Evolutionary conservation across 2,329 filamentous ascomycete genomes (phyloP), one percentile per base, ranked within the genome.

Genomic region (Chaetomium sp.): DNA sequence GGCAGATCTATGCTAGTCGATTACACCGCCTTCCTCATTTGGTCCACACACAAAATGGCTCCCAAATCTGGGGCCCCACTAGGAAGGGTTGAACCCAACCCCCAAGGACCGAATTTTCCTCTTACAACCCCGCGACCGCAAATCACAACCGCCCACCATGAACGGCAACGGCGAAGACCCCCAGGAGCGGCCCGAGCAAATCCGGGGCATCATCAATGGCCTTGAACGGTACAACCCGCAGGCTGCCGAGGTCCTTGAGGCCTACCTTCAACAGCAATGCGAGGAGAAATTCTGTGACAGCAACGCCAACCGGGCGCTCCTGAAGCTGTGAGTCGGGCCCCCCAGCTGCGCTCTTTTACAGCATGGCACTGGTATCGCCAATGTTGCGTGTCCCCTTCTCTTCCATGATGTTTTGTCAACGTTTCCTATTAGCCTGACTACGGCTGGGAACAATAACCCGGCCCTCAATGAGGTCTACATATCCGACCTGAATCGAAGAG

Each of bases 391-490:
- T 14, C 12, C 40, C 6, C 40, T 49, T 60, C 55, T 45, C 61
- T 61, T 60, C 41, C 45, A 80, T 89, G 88, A 95, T 91, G 89
- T 77, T 79, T 73, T 76, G 76, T 84, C 74, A 87, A 95, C 89
- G 90, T 96, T 96, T 95, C 89, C 89, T 96, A 95, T 96, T 96
- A 95, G n/a, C 83, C 89, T 89, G 90, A 95, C 74, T 73, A 75
- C 74, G 71, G 76, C 70, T 72, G 74, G 76, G 53, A 38, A 12
- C 34, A 50, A 78, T 77, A 80, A 81, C 77, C 77, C 72, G 74
- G 73, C 72, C 65, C 68, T 74, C 72, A 69, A 73, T 89, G 88
- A 91, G 86, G 87, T 27, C 82, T 72, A 77, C 71, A 69, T 80
- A 84, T 85, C 86, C 78, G 85, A 84, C 86, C 87, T 91, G 87